Base-by-base conservation (phyloP, 805 yeast genomes). In the Pichia californica region DNA sequence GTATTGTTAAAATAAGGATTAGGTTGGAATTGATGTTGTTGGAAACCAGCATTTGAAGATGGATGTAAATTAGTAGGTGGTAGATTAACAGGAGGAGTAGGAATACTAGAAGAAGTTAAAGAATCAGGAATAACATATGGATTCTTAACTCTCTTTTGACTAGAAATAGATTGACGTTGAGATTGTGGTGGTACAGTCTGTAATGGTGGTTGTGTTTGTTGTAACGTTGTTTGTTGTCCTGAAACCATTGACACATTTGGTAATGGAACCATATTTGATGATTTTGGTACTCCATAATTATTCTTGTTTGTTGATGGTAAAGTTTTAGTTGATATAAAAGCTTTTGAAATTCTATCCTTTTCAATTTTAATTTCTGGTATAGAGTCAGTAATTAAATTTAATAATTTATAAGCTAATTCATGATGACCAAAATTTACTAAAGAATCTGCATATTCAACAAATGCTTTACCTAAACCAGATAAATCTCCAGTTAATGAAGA, bases 361-460 rank as follows among this genome's bases (percentile, higher is more conserved):
- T 87, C 96, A 19, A 68, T 54, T 43, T 73, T 76, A 39, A 83
- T 80, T 21, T 81, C 86, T 35, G 83, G 84, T 53, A 81, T 77
- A 42, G 78, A 78, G 36, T 75, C 77, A 11, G 98, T 95, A 55
- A 93, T 69, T 47, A 83, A 69, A 36, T 70, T 69, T 57, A 91
- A 71, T 52, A 85, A 77, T 51, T 73, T 76, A 45, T 70, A 73
- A 2, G 98, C 97, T 52, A 91, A 68, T 9, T 83, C 94, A 53
- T 87, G 81, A 50, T 85, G 79, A 23, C 97, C 98, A 57, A 74
- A 79, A 23, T 88, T 79, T 4, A 95, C 83, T 44, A 88, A 79
- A 47, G 83, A 68, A 51, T 77, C 80, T 36, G 94, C 81, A 62
- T 84, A 93, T 63, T 93, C 98, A 51, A 87, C 70, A 48, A 86